Evolutionary conservation across 2,329 filamentous ascomycete species (phyloP).

Genomic region (Pseudogymnoascus destructans): DNA sequence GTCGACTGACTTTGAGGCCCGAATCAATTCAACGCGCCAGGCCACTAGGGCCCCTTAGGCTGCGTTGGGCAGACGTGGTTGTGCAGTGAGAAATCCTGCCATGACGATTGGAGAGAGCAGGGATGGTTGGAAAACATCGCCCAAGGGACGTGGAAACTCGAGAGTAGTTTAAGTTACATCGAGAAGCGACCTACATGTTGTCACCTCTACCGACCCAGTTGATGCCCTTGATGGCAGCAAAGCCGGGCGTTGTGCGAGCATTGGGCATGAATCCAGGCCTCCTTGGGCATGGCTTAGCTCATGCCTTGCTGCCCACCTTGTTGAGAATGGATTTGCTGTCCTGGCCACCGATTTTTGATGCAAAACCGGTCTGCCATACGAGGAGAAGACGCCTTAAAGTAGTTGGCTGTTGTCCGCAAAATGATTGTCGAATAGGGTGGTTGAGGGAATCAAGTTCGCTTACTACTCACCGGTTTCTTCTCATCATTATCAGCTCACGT

Average conservation of each 20-base stretch:
- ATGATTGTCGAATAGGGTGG: slow-evolving; percentile 31
- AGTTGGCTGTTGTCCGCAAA: background rate
- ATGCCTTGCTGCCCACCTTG: slow-evolving; percentile 7
- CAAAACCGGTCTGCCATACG: background rate
- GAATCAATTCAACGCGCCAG: background rate
- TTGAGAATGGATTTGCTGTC: background rate
- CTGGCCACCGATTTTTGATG: background rate
- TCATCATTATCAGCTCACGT: background rate
- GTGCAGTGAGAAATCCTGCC: background rate
- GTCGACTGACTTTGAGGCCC: slow-evolving; percentile 4
- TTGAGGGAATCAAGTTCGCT: slow-evolving; percentile 47
- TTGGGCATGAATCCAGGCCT: slow-evolving; percentile 7
- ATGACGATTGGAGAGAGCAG: background rate
- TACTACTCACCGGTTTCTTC: slow-evolving; percentile 25
- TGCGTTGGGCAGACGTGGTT: slow-evolving; percentile 7
- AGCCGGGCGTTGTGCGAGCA: slow-evolving; percentile 1
- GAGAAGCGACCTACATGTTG: background rate
- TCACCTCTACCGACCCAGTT: background rate
- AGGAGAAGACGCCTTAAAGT: slow-evolving; percentile 1
- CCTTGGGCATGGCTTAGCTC: slow-evolving; percentile 6
- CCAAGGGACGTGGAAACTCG: background rate
- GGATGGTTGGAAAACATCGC: background rate
- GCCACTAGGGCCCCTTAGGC: slow-evolving; percentile 4
- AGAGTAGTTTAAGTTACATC: slow-evolving; percentile 4
- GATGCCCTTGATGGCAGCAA: background rate